phyloP scores from a whole-genome alignment of 78 protist species.

The Parvularia atlantis region DNA sequence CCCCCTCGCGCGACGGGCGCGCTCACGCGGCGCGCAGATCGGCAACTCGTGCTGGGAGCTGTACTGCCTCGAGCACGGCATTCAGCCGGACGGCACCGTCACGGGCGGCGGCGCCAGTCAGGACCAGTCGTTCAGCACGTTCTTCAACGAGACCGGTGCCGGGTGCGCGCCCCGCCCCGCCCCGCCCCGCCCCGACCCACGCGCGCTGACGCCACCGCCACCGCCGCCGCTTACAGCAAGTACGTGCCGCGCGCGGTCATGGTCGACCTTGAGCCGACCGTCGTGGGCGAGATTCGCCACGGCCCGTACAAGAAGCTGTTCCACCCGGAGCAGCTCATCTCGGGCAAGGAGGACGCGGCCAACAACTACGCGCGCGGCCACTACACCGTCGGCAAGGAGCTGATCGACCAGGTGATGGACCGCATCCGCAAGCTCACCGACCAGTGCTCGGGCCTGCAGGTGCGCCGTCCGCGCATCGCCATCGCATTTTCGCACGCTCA shows the following conservation, averaged over 20 bases:
- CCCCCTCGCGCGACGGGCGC: too few relatives aligned
- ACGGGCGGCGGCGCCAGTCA: slow-evolving; percentile 24
- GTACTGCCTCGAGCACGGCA: slow-evolving; percentile 95
- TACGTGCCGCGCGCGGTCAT: slow-evolving; percentile 90
- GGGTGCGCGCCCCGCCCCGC: too few relatives aligned
- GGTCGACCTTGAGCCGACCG: slow-evolving; percentile 93
- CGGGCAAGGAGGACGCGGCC: slow-evolving; percentile 99
- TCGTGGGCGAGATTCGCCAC: slow-evolving; percentile 87
- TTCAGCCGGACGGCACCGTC: slow-evolving; percentile 88
- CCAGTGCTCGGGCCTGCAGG: slow-evolving; percentile 96
- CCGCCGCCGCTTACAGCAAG: slow-evolving; percentile 48
- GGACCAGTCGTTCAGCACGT: slow-evolving; percentile 85
- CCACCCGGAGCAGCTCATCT: slow-evolving; percentile 97
- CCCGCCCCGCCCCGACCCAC: too few relatives aligned
- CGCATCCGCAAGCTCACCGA: slow-evolving; percentile 96
- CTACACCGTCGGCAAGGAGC: slow-evolving; percentile 96
- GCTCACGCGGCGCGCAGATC: slow-evolving; percentile 83
- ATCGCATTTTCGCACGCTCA: too few relatives aligned
- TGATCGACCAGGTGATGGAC: slow-evolving; percentile 81
- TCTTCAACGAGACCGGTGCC: slow-evolving; percentile 61
- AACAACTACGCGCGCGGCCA: slow-evolving; percentile 99
- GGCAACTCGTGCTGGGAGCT: slow-evolving; percentile 98
- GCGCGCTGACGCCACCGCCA: too few relatives aligned
- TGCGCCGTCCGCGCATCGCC: slow-evolving; percentile 3
- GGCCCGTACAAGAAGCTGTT: slow-evolving; percentile 90